Evolutionary conservation across 2,329 filamentous ascomycete genomes (phyloP).

Genomic region (Fusarium camptoceras): DNA sequence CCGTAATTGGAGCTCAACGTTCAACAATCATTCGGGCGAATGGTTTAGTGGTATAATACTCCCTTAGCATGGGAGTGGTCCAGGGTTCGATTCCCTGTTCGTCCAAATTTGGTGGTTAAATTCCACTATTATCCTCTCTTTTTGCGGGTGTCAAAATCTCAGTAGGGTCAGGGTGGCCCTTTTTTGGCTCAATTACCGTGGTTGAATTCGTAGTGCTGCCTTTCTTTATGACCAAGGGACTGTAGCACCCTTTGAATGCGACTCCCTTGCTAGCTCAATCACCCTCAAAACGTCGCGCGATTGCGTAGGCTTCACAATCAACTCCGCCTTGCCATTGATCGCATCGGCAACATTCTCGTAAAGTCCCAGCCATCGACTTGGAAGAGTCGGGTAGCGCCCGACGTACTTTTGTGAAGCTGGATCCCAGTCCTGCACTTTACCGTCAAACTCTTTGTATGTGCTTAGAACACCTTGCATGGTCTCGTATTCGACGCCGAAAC

Average conservation of each 20-base stretch:
- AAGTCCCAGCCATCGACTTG: conserved; percentile 54
- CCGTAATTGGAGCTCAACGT: accelerated
- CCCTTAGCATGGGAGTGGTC: conserved; percentile 34
- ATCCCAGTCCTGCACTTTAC: conserved; percentile 48
- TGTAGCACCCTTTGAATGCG: conserved; percentile 49
- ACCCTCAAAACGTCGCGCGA: conserved; percentile 54
- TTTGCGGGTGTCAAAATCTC: not conserved
- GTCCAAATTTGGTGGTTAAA: conserved; percentile 13
- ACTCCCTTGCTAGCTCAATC: conserved; percentile 56
- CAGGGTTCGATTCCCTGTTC: conserved; percentile 35
- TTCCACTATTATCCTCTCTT: conserved; percentile 9
- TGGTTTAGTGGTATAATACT: conserved; percentile 37
- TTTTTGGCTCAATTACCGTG: not conserved
- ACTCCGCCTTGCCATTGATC: conserved; percentile 53
- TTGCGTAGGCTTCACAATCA: conserved; percentile 55
- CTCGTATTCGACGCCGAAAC: conserved; percentile 39
- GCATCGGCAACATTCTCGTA: conserved; percentile 56
- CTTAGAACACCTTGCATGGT: conserved; percentile 47
- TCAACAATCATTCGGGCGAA: conserved; percentile 20
- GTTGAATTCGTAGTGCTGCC: not conserved
- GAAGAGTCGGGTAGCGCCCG: conserved; percentile 54
- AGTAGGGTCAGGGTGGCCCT: accelerated
- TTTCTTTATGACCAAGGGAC: conserved; percentile 43
- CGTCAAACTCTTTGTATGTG: conserved; percentile 53
- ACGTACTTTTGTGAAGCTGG: conserved; percentile 49